A percentile compares a stretch with the other conserved stretches of the same genome.
phyloP scores from a whole-genome alignment of 495 filamentous ascomycete species.

The Peziza echinospora region DNA sequence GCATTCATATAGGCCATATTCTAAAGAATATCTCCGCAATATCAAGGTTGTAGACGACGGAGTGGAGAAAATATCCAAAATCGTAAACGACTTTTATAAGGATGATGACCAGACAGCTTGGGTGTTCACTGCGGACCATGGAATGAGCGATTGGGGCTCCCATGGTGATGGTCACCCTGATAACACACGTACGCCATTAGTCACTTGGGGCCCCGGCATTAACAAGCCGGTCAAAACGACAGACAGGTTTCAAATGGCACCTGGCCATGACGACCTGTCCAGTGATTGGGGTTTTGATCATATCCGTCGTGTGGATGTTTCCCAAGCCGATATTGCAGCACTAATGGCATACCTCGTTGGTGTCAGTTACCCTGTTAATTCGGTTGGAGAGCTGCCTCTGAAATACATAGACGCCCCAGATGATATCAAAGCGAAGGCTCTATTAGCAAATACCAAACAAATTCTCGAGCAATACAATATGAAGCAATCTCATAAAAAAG shows the following conservation, averaged over 20 bases:
- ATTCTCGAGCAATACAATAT: slow-evolving; percentile 93
- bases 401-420: slow-evolving; percentile 50
- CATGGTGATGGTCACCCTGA: slow-evolving; percentile 96
- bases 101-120: slow-evolving; percentile 73
- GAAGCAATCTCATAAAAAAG: slow-evolving; percentile 69
- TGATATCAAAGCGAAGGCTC: slow-evolving; percentile 62
- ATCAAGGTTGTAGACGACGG: slow-evolving; percentile 87
- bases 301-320: slow-evolving; percentile 70
- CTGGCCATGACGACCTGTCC: slow-evolving; percentile 78
- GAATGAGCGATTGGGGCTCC: slow-evolving; percentile 97
- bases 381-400: slow-evolving; percentile 80
- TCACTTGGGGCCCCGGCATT: slow-evolving; percentile 87
- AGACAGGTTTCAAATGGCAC: slow-evolving; percentile 24
- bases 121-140: slow-evolving; percentile 94
- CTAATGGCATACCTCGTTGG: slow-evolving; percentile 94
- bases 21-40: slow-evolving; percentile 83
- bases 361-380: slow-evolving; percentile 83
- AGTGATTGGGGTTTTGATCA: slow-evolving; percentile 66
- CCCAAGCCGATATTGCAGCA: slow-evolving; percentile 85
- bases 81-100: slow-evolving; percentile 77
- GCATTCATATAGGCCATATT: slow-evolving; percentile 75
- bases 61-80: slow-evolving; percentile 53
- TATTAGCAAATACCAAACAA: slow-evolving; percentile 65
- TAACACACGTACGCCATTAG: slow-evolving; percentile 84
- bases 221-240: slow-evolving; percentile 42